phyloP scores from a whole-genome alignment of 345 rosid genomes.

The Hibiscus syriacus region DNA sequence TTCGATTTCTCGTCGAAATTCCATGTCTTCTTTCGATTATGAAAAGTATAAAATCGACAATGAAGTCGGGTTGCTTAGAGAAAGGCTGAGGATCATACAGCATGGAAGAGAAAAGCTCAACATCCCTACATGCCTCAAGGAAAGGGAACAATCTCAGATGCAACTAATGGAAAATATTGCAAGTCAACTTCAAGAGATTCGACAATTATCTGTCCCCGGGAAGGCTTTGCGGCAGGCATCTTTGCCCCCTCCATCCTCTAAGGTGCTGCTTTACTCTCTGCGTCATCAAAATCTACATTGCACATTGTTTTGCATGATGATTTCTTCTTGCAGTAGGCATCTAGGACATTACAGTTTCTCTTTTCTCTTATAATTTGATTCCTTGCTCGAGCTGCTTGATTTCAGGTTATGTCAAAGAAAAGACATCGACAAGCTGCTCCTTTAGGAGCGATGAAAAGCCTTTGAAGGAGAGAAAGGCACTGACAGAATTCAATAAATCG shows the following conservation, averaged over 20 bases:
- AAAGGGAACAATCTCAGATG: slow-evolving; percentile 33
- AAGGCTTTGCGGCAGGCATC: slow-evolving; percentile 37
- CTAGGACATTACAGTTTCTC: background rate
- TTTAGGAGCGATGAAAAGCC: slow-evolving; percentile 24
- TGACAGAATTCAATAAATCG: background rate
- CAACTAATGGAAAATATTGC: slow-evolving; percentile 35
- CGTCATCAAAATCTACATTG: background rate
- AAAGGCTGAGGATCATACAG: slow-evolving; percentile 50
- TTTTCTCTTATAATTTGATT: background rate
- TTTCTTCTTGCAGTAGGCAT: background rate
- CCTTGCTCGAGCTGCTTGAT: background rate
- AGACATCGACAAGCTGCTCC: slow-evolving; percentile 40
- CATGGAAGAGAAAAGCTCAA: slow-evolving; percentile 54
- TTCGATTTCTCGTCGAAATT: slow-evolving; percentile 41
- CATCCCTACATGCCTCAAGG: slow-evolving; percentile 17
- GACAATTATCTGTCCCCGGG: slow-evolving; percentile 27
- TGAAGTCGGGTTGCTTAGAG: slow-evolving; percentile 60
- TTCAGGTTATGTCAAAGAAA: slow-evolving; percentile 42
- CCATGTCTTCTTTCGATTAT: slow-evolving; percentile 65
- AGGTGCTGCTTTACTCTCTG: slow-evolving; percentile 28
- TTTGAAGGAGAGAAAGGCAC: slow-evolving; percentile 3
- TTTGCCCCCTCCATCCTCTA: slow-evolving; percentile 46
- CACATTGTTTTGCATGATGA: background rate
- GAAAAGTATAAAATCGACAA: slow-evolving; percentile 54
- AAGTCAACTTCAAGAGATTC: slow-evolving; percentile 36